Evolutionary conservation across 139 green algal genomes (phyloP), one percentile per base, ranked within the genome.

Genomic region (Deuterostichococcus epilithicus): DNA sequence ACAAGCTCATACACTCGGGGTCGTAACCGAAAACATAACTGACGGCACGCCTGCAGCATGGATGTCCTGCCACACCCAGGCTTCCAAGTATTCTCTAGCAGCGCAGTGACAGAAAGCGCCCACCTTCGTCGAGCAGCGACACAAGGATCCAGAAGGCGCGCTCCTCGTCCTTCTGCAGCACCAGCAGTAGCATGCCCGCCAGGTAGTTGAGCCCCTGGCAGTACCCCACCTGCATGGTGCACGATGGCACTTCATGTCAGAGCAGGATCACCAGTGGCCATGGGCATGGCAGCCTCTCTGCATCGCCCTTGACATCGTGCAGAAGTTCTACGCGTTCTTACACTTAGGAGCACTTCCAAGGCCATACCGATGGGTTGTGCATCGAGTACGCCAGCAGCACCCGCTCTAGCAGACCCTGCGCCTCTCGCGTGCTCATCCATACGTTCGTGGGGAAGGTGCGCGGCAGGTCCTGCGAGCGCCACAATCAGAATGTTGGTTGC

Each of bases 141-240:
- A 78, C 79, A 65, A 91, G 76, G 39, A 88, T 44, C 87, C 86
- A 92, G 66, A 91, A 92, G 45, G 86, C 81, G 5, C 76, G 44
- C 75, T 92, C 87, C 79, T 92, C 86, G 22, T 84, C 80, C 15
- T 63, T 66, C 58, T 75, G 68, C 60, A 94, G 42, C 3, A 78
- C 87, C 70, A 96, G 82, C 78, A 96, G 83, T 74, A 95, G 84
- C 83, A 95, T 79, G 15, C 85, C 90, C 8, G 90, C 90, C 35
- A 96, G 78, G 45, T 89, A 91, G 81, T 92, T 94, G 85, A 96
- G 91, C 78, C 84, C 83, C 83, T 93, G 89, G 82, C 89, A 94
- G 75, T 94, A 94, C 25, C 89, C 89, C 10, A 89, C 77, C 10
- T 78, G 66, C 42, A 66, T 34, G 22, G 32, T 34, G 42, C 42